Base-by-base conservation (phyloP, 371 early-diverging fungal genomes). In the Mucor racemosus region DNA sequence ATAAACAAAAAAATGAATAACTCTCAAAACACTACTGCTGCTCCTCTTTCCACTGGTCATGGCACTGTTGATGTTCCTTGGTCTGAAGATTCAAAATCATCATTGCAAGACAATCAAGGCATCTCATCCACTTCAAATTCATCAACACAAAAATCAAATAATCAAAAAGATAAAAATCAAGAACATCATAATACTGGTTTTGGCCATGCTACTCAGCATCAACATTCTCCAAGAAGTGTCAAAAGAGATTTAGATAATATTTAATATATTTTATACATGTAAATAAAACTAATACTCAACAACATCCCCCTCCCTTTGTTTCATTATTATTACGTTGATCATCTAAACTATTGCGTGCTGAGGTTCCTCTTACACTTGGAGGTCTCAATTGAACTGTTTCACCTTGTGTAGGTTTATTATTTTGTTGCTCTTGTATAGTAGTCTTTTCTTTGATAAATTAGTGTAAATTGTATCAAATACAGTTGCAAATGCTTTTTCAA, bases 401-500 rank as follows among this genome's bases (percentile, higher is more conserved):
- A 5, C 42, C 42, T 15, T 15, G 42, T 42, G 7, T 5, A 42
- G 42, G 15, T 42, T n/a, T 10, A 13, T 13, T 40, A 1, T 11
- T 10, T 40, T 40, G 40, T 67, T 31, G 59, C 3, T 6, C 55
- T 53, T 21, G 41, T 42, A 14, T 59, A 36, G 26, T 26, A 26
- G 26, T 26, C 26, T 26, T 10, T 35, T 55, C 35, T 60, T 64
- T 8, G 69, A 36, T 35, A 69, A 48, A 17, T 64, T 60, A 9
- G 46, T 40, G 44, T 68, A 64, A 15, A 62, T 58, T 19, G 65
- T 59, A 38, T 64, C 54, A 39, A 72, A 68, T 61, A 68, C 62
- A 0, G 68, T 62, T 8, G 68, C 62, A 76, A 98, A 98, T 40
- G 97, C 90, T 46, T 92, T 89, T 56, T 96, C 96, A 41, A 95